Base-by-base conservation (phyloP, 495 filamentous ascomycete genomes). In the Penicillium macrosclerotiorum region DNA sequence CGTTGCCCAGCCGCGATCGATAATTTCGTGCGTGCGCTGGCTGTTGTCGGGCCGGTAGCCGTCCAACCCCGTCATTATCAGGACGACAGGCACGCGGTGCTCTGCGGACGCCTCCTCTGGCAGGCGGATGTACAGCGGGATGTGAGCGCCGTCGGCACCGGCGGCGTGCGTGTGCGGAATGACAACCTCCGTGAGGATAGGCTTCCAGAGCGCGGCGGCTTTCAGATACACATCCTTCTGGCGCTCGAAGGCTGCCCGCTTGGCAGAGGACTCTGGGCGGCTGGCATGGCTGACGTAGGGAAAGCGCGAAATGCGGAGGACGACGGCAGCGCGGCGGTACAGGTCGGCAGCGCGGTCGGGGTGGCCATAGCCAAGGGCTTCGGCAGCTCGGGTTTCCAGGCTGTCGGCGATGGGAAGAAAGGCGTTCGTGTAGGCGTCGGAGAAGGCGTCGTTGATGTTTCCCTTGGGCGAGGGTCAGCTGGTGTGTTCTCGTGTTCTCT, bases 11-110 rank as follows among this genome's bases (percentile, higher is more conserved):
- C 76, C 81, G 47, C 76, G 79, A 40, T 68, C 62, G 8, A 80
- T 56, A 51, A 83, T 87, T 63, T 86, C 82, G 26, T 86, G 75
- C 42, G 76, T 81, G 26, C 86, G 81, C 29, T 78, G 72, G n/a
- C 82, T 85, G 59, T 90, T 87, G 55, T 92, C 88, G 0, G 86
- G 84, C 11, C 87, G 67, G 56, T 92, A 89, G 8, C 88, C 88
- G 52, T 92, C 88, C 11, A 92, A 71, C 0, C 88, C 87, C 0
- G 83, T 89, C 68, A 90, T 76, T 24, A 90, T 73, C 14, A 92
- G 64, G 3, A 92, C 78, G 3, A 76, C 69, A 0, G 88, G 84
- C 2, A 69, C 69, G 3, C 68, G 75, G 17, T 72, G 68, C 5
- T 52, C 42, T 0, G 52, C 47, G 2, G 63, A 50, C 1, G 71